A percentile compares a stretch with the other conserved stretches of the same genome.
Conservation (phyloP, 192 early-diverging fungal genomes). For the Coemansia erecta region DNA sequence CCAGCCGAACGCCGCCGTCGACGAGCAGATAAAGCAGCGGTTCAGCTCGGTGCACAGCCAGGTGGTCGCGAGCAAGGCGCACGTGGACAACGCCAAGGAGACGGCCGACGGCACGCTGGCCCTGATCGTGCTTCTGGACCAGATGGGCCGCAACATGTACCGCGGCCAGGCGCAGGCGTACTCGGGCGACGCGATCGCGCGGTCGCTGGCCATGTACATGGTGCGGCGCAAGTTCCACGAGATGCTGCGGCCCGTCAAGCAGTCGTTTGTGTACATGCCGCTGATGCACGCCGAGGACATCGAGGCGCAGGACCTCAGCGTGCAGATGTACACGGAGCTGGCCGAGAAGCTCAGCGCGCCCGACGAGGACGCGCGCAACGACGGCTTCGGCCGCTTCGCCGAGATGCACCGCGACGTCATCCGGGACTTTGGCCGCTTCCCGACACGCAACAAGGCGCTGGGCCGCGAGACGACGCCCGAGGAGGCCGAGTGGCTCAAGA, state of each 20-base stretch:
- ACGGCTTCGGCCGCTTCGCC: slow-evolving; percentile 47
- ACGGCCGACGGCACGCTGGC: slow-evolving; percentile 47
- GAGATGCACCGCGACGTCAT: slow-evolving; percentile 54
- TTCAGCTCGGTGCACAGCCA: slow-evolving; percentile 19
- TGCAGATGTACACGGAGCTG: slow-evolving; percentile 52
- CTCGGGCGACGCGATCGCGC: slow-evolving; percentile 54
- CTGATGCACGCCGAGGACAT: slow-evolving; percentile 63
- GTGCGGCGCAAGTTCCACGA: slow-evolving; percentile 51
- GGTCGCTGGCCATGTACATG: slow-evolving; percentile 53
- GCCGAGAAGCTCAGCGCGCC: slow-evolving; percentile 36
- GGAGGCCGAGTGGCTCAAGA: slow-evolving; percentile 53
- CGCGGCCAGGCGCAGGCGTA: slow-evolving; percentile 57
- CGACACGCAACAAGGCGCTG: slow-evolving; percentile 58
- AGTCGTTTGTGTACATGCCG: slow-evolving; percentile 59
- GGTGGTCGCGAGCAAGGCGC: slow-evolving; percentile 21
- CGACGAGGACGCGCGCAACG: slow-evolving; percentile 31
- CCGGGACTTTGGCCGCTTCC: slow-evolving; percentile 61
- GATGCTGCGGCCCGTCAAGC: slow-evolving; percentile 53
- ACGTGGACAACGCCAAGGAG: slow-evolving; percentile 39
- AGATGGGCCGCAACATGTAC: slow-evolving; percentile 66
- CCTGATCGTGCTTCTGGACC: slow-evolving; percentile 59
- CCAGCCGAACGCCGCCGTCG: slow-evolving; percentile 25
- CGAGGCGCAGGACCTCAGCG: slow-evolving; percentile 58
- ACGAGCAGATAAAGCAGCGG: slow-evolving; percentile 29
- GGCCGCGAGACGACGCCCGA: slow-evolving; percentile 56